Evolutionary conservation across 139 green algal species (phyloP).

Genomic region (Micractinium conductrix): DNA sequence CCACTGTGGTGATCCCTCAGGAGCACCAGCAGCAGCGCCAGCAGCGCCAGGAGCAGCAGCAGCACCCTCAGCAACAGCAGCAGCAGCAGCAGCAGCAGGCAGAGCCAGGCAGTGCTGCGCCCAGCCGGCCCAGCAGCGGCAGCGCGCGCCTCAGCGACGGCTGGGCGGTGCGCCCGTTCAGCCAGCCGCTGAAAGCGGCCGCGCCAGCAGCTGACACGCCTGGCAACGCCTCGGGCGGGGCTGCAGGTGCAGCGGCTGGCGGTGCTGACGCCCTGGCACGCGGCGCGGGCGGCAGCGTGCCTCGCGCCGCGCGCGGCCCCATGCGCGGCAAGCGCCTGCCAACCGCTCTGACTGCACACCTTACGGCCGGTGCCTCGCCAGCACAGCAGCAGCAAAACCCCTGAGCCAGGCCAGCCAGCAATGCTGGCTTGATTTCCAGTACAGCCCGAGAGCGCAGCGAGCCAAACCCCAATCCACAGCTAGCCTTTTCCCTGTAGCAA

Average conservation of each 20-base stretch:
- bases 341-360: not conserved
- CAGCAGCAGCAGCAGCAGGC: conserved; percentile 6
- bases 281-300: not conserved
- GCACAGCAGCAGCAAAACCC: too few species aligned
- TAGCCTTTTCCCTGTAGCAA: too few species aligned
- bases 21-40: not conserved
- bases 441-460: too few species aligned
- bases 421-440: too few species aligned
- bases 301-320: not conserved
- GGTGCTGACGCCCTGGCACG: not conserved
- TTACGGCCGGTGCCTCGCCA: too few species aligned
- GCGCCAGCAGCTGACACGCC: not conserved
- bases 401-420: too few species aligned
- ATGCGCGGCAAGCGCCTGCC: not conserved
- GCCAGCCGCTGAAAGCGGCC: too few species aligned
- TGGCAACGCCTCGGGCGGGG: not conserved
- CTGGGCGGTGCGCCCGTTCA: conserved; percentile 1
- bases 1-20: not conserved
- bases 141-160: not conserved
- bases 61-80: not conserved
- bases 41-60: not conserved
- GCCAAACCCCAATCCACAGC: too few species aligned
- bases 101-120: not conserved
- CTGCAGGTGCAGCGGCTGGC: not conserved
- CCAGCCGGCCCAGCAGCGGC: not conserved